phyloP scores from a whole-genome alignment of 352 stramenopile genomes.

The Pythium monospermum region DNA sequence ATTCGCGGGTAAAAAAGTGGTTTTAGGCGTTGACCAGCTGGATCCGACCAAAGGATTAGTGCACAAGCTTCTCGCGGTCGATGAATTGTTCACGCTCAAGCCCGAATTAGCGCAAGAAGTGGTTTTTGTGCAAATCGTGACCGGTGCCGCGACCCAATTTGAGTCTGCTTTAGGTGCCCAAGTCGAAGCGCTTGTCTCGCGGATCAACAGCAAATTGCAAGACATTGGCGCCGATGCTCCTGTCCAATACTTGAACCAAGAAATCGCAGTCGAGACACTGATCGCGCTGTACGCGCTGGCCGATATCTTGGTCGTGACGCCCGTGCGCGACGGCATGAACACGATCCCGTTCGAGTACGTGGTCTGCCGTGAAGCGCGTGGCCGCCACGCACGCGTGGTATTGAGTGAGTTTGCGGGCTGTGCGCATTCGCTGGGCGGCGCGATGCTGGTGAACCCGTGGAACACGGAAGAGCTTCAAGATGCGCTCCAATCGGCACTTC shows the following conservation, averaged over 20 bases:
- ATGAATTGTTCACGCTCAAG: conserved; percentile 83
- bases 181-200: conserved; percentile 86
- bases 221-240: conserved; percentile 81
- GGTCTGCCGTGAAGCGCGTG: conserved; percentile 70
- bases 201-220: conserved; percentile 91
- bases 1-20: conserved; percentile 82
- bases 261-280: conserved; percentile 79
- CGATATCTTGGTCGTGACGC: conserved; percentile 80
- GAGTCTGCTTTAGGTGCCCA: conserved; percentile 76
- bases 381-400: conserved; percentile 78
- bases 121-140: conserved; percentile 93
- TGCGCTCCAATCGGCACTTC: conserved; percentile 43
- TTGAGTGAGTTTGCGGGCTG: conserved; percentile 89
- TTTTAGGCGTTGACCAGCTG: conserved; percentile 79
- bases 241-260: conserved; percentile 91
- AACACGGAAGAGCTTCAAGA: conserved; percentile 73
- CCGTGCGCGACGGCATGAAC: conserved; percentile 89
- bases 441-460: conserved; percentile 85
- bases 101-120: conserved; percentile 92
- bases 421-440: conserved; percentile 80
- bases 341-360: conserved; percentile 90
- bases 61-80: conserved; percentile 88
- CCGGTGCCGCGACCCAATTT: conserved; percentile 34
- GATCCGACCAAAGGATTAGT: conserved; percentile 88
- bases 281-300: conserved; percentile 87